Percentiles rank a stretch among this genome's conserved stretches.
Conservation (phyloP, 192 early-diverging fungal genomes). For the Obelidium mucronatum region DNA sequence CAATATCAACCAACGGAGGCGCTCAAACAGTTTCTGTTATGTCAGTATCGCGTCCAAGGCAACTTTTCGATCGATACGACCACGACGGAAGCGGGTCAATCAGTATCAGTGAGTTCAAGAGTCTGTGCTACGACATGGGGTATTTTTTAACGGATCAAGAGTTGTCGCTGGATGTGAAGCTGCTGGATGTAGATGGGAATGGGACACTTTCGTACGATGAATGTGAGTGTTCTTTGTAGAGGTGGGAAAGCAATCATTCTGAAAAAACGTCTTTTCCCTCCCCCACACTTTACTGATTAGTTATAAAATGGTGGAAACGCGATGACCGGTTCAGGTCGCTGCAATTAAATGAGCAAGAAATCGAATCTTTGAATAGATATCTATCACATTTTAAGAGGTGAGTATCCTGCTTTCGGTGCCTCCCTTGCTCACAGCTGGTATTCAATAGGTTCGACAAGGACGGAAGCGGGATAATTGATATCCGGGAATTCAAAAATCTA, state of each 20-base stretch:
- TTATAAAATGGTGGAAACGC: slow-evolving; percentile 49
- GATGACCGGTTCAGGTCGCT: slow-evolving; percentile 41
- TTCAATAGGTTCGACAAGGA: slow-evolving; percentile 42
- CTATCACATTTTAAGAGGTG: slow-evolving; percentile 44
- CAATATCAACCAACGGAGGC: not conserved
- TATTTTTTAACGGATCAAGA: slow-evolving; percentile 48
- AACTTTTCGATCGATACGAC: slow-evolving; percentile 45
- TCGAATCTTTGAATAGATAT: slow-evolving; percentile 32
- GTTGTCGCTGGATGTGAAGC: slow-evolving; percentile 36
- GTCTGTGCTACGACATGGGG: slow-evolving; percentile 50
- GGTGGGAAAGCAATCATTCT: too few species aligned
- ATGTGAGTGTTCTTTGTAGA: slow-evolving; percentile 40
- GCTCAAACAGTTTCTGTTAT: not conserved
- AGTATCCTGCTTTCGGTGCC: not conserved
- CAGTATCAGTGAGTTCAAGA: slow-evolving; percentile 42
- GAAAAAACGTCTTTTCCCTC: too few species aligned
- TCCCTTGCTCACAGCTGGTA: too few species aligned
- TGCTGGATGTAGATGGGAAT: slow-evolving; percentile 48
- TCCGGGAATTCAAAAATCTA: slow-evolving; percentile 46
- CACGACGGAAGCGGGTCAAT: slow-evolving; percentile 41
- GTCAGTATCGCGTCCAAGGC: not conserved
- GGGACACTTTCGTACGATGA: slow-evolving; percentile 42
- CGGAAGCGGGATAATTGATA: slow-evolving; percentile 43
- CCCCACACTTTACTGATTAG: slow-evolving; percentile 17
- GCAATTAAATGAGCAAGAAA: slow-evolving; percentile 34